Evolutionary conservation across 768 basidiomycete species (phyloP), one percentile per base, ranked within the genome.

Genomic region (Chlorophyllum brunneum): DNA sequence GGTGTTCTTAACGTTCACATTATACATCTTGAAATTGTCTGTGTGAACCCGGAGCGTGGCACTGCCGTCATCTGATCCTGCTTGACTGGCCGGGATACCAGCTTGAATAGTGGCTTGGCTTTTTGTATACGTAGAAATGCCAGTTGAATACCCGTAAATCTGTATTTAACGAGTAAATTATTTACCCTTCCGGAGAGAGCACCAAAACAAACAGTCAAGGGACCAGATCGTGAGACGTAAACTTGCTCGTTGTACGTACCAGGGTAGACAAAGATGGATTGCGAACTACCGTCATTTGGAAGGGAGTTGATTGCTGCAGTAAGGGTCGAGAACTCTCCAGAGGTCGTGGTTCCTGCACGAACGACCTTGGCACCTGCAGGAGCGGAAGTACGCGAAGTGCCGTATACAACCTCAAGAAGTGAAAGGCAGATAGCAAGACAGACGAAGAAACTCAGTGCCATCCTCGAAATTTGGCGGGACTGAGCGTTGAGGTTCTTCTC

Each of bases 1-100:
- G 0, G 72, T 75, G 52, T 80, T 80, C 51, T 70, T 70, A 11
- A 80, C 70, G 41, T 79, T 70, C 36, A 78, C 67, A 43, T 80
- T 80, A 59, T 80, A 80, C 67, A 79, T 63, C 41, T 62, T 67
- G 60, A 78, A 77, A 54, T 75, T 60, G 46, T 78, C 60, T 53
- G 74, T 74, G 65, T 78, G 74, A 43, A 78, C 63, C 9, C 77
- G 74, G 8, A 80, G 57, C 0, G 77, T 78, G 1, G 77, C 77
- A 51, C 70, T 73, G 3, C 70, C 71, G 51, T 80, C 77, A 58
- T 80, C 65, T 1, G 73, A 75, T 3, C 74, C 74, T 5, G 74
- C 72, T 2, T 59, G 56, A 23, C 56, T 64, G 4, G 70, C 67
- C 6, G 69, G 59, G 3, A 70, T 59, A 4, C 69, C 69, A 6